Evolutionary conservation across 768 basidiomycete genomes (phyloP), one percentile per base, ranked within the genome.

Genomic region (Hericium coralloides): DNA sequence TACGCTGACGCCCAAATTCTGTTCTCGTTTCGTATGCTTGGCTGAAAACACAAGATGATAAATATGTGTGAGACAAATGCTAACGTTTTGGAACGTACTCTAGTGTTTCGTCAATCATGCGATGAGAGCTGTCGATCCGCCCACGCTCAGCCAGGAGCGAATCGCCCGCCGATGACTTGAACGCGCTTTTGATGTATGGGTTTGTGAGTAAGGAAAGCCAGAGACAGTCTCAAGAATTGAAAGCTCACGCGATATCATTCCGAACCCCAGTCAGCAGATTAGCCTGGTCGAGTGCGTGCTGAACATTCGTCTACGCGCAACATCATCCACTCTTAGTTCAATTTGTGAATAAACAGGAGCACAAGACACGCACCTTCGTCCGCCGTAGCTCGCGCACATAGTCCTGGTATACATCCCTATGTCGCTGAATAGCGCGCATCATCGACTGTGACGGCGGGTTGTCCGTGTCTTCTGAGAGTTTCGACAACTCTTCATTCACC

Each of bases 21-120:
- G 91, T 82, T 31, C 97, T 85, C 3, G 95, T 98, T 67, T 93
- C 97, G 66, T 98, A 95, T 26, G 95, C 97, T 83, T 98, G 97
- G 47, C 94, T 98, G 68, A 15, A 53, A 38, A 26, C 47, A 31
- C 26, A 56, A 54, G 37, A 36, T 45, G 51, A 58, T 49, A 37
- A 55, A 38, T 39, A 26, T 55, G 31, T 23, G 55, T 52, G n/a
- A 45, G 25, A 58, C 51, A 54, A 38, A 51, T 48, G 49, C 18
- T 5, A 14, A 43, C 38, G 10, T 38, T 45, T 51, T 45, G 36
- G 20, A 50, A 69, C 89, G 58, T 66, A 95, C 94, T 88, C 82
- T 23, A 99, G 76, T 37, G 95, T 79, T 43, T 89, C 88, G 66
- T 98, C 95, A 18, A 92, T 89, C 95, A 98, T 98, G 57, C 82